Evolutionary conservation across 1,284 basidiomycete genomes (phyloP).

Genomic region (Coriolopsis trogii): DNA sequence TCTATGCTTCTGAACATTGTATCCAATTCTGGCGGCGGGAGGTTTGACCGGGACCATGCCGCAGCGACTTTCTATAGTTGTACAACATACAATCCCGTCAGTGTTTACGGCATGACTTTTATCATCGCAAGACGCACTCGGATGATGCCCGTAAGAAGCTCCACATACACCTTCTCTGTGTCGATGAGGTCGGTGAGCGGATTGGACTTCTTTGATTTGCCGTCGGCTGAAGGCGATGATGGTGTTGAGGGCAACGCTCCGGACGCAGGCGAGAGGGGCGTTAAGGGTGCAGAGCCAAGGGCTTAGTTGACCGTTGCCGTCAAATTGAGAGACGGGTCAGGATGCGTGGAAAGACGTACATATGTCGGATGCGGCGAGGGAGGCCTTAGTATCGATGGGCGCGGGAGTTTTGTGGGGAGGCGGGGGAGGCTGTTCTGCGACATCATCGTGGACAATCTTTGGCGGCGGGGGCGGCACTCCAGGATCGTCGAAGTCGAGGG

Average conservation of each 20-base stretch:
- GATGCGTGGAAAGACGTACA: constrained; percentile 20
- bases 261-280: constrained; percentile 27
- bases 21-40: constrained; percentile 92
- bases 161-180: constrained; percentile 93
- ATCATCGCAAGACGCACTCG: constrained; percentile 58
- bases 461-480: constrained; percentile 38
- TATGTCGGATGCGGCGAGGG: constrained; percentile 31
- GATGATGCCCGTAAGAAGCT: constrained; percentile 88
- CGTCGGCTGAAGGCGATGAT: constrained; percentile 38
- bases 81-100: background rate
- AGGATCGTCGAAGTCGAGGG: constrained; percentile 28
- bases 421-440: constrained; percentile 13
- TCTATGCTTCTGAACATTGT: constrained; percentile 95
- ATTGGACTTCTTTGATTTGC: constrained; percentile 68
- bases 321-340: background rate
- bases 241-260: constrained; percentile 26
- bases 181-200: constrained; percentile 93
- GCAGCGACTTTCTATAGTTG: constrained; percentile 88
- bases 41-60: constrained; percentile 94
- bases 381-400: constrained; percentile 36
- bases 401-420: constrained; percentile 22
- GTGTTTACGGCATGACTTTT: constrained; percentile 14
- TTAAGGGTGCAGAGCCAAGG: constrained; percentile 24
- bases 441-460: constrained; percentile 32
- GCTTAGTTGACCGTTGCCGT: constrained; percentile 9